Base-by-base conservation (phyloP, 2,329 filamentous ascomycete genomes). In the Colletotrichum gigasporum region DNA sequence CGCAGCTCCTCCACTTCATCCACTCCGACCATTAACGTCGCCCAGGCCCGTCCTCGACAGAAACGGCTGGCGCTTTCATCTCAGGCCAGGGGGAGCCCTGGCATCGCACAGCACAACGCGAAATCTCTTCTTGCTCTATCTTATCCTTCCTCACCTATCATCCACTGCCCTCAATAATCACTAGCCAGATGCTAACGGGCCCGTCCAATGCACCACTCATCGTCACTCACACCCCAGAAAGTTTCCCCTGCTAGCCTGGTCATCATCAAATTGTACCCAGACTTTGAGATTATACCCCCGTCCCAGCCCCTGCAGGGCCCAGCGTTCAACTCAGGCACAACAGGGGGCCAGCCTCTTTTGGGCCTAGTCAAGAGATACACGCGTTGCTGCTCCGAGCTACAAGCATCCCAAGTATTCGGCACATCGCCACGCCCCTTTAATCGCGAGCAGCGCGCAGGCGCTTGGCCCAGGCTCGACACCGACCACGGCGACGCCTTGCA, bases 201-300 rank as follows among this genome's bases (percentile, higher is more conserved):
- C 41, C 39, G 30, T 59, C 34, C 55, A 41, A 35, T 20, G 42
- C 45, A 63, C 44, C 39, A 59, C 37, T 44, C 39, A 54, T 60
- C 30, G 41, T 48, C 47, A 34, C 28, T 22, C 35, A 18, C 55
- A 52, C 35, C 55, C 45, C 32, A 24, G 34, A 54, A 48, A 44
- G 22, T 41, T 64, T 64, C 48, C 48, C 48, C 54, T 20, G 20
- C 61, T 64, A 64, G 61, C 56, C 47, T 28, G 55, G 28, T 39
- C 53, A 54, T 64, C 47, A 24, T 50, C 48, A 64, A 64, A 64
- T 64, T 64, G 41, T 50, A 50, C 35, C 48, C 61, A 64, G 48
- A 41, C 58, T 63, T 65, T 47, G 51, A 57, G 35, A 52, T 57
- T 45, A 9, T 47, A 47, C 44, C 63, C 63, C 44, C 57, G 63